Base-by-base conservation (phyloP, 495 filamentous ascomycete genomes). In the Penicillium argentinense region DNA sequence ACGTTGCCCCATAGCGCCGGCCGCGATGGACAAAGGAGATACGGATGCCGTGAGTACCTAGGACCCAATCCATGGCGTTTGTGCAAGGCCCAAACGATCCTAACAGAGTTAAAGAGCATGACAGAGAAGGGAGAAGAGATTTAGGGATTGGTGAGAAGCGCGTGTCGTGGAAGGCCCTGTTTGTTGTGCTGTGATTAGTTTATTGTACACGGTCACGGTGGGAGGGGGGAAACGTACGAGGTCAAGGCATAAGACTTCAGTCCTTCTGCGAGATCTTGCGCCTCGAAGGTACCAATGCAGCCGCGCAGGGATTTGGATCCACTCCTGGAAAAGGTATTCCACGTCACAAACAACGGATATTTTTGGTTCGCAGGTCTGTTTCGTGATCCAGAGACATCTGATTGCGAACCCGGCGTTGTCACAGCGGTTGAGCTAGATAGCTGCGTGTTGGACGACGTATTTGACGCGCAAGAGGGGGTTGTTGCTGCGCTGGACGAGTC, bases 221-320 rank as follows among this genome's bases (percentile, higher is more conserved):
- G n/a, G n/a, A n/a, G n/a, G n/a, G n/a, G n/a, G n/a, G n/a, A 27
- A 49, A 76, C 82, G 53, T 72, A 89, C 75, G 90, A 89, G 44
- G 87, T 96, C 37, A 96, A 72, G 33, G 93, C 87, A 69, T 97
- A 97, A 32, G 76, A 82, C 26, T 79, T 75, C 22, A 98, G 71
- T 2, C 91, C 93, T 3, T 76, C 57, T 17, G 80, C 73, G 7
- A 98, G 79, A 18, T 83, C 77, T 58, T 90, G 86, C 4, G 82
- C 62, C 47, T 93, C 90, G 60, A 97, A 97, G 0, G 93, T 98
- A 52, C 93, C 93, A 57, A 98, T 98, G 75, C 93, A 98, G 23
- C 93, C 93, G 36, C 93, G 87, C 12, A 98, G 77, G 25, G 77
- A 81, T 53, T 82, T 84, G 44, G 76, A 64, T 12, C 78, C 80